A percentile compares a stretch with the other conserved stretches of the same genome.
Conservation (phyloP, 345 rosid genomes). For the Populus ilicifolia region DNA sequence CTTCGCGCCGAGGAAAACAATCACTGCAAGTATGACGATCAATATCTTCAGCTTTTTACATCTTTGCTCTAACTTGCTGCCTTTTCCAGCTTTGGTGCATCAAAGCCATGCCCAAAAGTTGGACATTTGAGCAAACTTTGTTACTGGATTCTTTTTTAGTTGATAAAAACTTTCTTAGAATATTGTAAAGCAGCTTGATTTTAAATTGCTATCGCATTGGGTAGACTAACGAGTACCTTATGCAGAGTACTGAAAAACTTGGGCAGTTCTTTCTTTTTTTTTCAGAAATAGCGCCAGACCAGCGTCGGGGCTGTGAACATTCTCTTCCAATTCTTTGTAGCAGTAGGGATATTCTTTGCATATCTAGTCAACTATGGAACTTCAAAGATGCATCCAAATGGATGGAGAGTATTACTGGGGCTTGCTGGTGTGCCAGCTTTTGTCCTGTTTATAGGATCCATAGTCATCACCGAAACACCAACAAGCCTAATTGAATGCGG, state of each 20-base stretch:
- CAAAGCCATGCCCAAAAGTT: constrained; percentile 9
- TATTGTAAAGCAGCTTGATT: neutral
- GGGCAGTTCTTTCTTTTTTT: constrained; percentile 26
- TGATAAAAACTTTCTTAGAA: neutral
- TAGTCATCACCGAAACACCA: constrained; percentile 20
- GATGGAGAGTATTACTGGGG: constrained; percentile 19
- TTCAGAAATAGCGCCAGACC: constrained; percentile 19
- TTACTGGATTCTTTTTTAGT: neutral
- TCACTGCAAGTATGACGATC: constrained; percentile 30
- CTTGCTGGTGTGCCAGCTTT: constrained; percentile 10
- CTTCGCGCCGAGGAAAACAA: constrained; percentile 21
- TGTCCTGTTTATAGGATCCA: constrained; percentile 15
- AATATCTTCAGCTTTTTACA: constrained; percentile 28
- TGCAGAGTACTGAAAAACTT: neutral
- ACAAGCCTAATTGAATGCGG: constrained; percentile 14
- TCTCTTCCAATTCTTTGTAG: constrained; percentile 20
- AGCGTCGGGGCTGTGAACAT: constrained; percentile 22
- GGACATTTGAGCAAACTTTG: constrained; percentile 2
- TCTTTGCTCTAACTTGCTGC: constrained; percentile 29
- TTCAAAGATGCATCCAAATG: constrained; percentile 10
- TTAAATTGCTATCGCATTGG: neutral
- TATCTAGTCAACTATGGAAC: constrained; percentile 18
- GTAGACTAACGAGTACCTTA: neutral
- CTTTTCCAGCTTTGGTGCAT: constrained; percentile 24
- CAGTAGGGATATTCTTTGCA: constrained; percentile 16